Base-by-base conservation (phyloP, 352 stramenopile species). In the Phytophthora citrophthora region DNA sequence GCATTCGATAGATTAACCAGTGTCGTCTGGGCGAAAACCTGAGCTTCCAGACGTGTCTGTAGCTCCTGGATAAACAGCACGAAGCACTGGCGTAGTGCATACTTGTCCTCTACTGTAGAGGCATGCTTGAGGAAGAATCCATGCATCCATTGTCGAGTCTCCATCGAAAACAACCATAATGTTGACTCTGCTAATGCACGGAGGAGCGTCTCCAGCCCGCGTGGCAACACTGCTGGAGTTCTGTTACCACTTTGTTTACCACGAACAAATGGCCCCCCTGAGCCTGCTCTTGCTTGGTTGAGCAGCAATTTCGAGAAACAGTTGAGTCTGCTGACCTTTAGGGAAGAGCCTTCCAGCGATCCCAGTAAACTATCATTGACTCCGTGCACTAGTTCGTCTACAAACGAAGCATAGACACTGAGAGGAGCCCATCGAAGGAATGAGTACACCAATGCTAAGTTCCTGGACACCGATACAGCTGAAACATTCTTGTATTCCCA, bases 271-370 rank as follows among this genome's bases (percentile, higher is more conserved):
- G 16, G 8, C 18, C 18, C 18, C 2, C 7, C 32, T 31, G 36
- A 9, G 16, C 34, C 45, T 26, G 45, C 5, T 39, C 26, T 38
- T 39, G 31, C 58, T 40, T 83, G 75, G 11, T 81, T 67, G 2
- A 83, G 46, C n/a, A 87, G 12, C 31, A 81, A 44, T 45, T 78
- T 79, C 13, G 76, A 81, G 23, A 87, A 87, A 53, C 70, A 82
- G 40, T 87, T 83, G 44, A 82, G 16, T 29, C 20, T 74, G 59
- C 72, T 79, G 13, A 51, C 55, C 18, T 70, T 24, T 4, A 54
- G 54, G 41, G 49, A 39, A 8, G 44, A 53, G 3, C 41, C 39
- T 3, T n/a, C 24, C 5, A 79, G 49, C 18, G 72, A 65, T 44
- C 74, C 64, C 15, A 75, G 46, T 24, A 85, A 62, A 3, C 58